Conservation (phyloP, 257 asterid genomes). For the Anisodus acutangulus region DNA sequence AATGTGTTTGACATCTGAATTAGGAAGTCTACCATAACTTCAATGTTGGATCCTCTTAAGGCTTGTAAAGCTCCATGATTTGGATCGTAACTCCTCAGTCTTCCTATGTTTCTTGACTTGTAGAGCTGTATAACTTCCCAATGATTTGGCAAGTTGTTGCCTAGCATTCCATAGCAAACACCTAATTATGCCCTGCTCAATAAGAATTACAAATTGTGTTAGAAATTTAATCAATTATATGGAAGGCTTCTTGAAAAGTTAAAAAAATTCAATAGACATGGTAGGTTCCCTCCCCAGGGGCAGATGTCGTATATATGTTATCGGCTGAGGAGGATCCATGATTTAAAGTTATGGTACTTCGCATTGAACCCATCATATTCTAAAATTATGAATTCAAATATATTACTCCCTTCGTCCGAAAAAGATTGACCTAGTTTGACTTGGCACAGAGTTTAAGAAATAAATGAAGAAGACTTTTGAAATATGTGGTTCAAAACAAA, state of each 20-base stretch:
- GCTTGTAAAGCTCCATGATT: constrained; percentile 20
- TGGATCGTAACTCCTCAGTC: constrained; percentile 10
- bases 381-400: too few species aligned
- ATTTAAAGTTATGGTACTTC: too few species aligned
- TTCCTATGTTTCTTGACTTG: background rate
- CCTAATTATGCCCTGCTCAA: constrained; percentile 15
- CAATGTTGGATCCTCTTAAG: constrained; percentile 24
- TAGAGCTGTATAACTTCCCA: background rate
- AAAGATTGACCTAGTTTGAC: too few species aligned
- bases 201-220: background rate
- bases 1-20: background rate
- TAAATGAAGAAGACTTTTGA: too few species aligned
- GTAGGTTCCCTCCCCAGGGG: too few species aligned
- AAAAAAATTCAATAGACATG: background rate
- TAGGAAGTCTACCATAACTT: constrained; percentile 21
- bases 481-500: too few species aligned
- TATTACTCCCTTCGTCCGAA: too few species aligned
- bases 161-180: constrained; percentile 12
- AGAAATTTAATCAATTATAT: background rate
- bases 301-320: too few species aligned
- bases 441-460: too few species aligned
- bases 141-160: background rate
- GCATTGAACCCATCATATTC: too few species aligned
- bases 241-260: background rate
- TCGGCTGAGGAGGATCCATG: too few species aligned